phyloP scores from a whole-genome alignment of 805 yeast species.

The Sugiyamaella qingdaonensis region DNA sequence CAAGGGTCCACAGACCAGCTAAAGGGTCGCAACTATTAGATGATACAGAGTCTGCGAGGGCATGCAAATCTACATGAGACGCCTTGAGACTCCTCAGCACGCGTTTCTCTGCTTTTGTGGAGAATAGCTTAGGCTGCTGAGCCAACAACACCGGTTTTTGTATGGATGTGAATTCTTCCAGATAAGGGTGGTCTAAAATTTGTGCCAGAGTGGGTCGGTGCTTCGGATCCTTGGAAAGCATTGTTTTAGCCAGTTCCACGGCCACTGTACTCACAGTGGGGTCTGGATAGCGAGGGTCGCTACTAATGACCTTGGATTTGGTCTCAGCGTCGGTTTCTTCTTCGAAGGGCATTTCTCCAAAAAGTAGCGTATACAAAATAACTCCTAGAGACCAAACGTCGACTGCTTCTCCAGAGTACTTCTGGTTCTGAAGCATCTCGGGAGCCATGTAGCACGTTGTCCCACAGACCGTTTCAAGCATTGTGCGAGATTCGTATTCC shows the following conservation, averaged over 20 bases:
- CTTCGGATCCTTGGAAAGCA: constrained; percentile 64
- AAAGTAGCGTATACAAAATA: constrained; percentile 74
- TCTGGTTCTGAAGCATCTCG: constrained; percentile 64
- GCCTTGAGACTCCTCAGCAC: constrained; percentile 56
- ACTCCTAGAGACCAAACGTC: constrained; percentile 94
- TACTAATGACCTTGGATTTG: constrained; percentile 54
- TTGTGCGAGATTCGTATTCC: constrained; percentile 53
- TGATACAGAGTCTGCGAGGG: constrained; percentile 53
- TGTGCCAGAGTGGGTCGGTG: constrained; percentile 54
- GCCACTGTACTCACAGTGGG: constrained; percentile 40
- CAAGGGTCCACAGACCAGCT: constrained; percentile 70
- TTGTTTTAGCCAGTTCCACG: constrained; percentile 44
- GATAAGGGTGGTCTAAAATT: constrained; percentile 48
- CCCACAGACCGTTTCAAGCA: constrained; percentile 84
- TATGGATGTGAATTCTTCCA: constrained; percentile 43
- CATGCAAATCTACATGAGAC: constrained; percentile 60
- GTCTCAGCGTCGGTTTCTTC: constrained; percentile 68
- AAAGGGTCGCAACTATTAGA: constrained; percentile 63
- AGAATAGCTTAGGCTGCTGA: constrained; percentile 44
- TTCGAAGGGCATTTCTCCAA: constrained; percentile 89
- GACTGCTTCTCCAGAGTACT: constrained; percentile 70
- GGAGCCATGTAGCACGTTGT: constrained; percentile 98
- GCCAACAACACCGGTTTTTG: constrained; percentile 38
- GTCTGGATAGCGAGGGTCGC: constrained; percentile 55
- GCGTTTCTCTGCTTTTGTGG: constrained; percentile 57